Conservation (phyloP, 2,329 filamentous ascomycete species). For the Fusarium sp. region DNA sequence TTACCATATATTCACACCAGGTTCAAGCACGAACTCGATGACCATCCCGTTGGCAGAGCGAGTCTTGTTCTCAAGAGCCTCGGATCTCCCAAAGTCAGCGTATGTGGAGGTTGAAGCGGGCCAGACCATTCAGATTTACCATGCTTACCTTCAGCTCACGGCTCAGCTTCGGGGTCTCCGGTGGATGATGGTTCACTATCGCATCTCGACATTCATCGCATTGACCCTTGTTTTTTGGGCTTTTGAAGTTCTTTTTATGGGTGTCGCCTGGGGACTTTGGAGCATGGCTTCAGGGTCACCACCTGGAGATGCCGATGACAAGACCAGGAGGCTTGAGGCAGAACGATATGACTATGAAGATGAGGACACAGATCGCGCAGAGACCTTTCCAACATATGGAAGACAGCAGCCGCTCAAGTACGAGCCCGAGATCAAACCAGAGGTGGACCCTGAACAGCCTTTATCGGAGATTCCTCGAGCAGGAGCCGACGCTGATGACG, state of each 20-base stretch:
- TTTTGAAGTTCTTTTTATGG: slow-evolving; percentile 74
- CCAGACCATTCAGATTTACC: slow-evolving; percentile 79
- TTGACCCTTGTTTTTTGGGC: slow-evolving; percentile 81
- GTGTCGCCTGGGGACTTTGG: slow-evolving; percentile 70
- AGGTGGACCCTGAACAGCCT: slow-evolving; percentile 42
- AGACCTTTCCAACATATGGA: slow-evolving; percentile 55
- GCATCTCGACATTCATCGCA: slow-evolving; percentile 72
- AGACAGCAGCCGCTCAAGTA: slow-evolving; percentile 54
- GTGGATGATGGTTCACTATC: slow-evolving; percentile 89
- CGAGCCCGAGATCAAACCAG: slow-evolving; percentile 50
- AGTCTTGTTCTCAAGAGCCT: slow-evolving; percentile 65
- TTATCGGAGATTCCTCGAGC: slow-evolving; percentile 48
- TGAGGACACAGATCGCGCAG: slow-evolving; percentile 53
- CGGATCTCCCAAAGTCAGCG: slow-evolving; percentile 56
- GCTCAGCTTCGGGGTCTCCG: slow-evolving; percentile 80
- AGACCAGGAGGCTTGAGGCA: slow-evolving; percentile 10
- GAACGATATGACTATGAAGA: slow-evolving; percentile 40
- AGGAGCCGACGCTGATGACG: slow-evolving; percentile 58
- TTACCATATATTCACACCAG: slow-evolving; percentile 74
- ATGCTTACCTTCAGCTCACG: slow-evolving; percentile 71
- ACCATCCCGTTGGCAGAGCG: slow-evolving; percentile 77
- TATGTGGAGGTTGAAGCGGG: slow-evolving; percentile 74
- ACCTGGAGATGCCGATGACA: slow-evolving; percentile 8
- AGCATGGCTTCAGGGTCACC: slow-evolving; percentile 45
- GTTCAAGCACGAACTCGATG: slow-evolving; percentile 70